These are phyloP conservation scores for Paramecium pentaurelia DNA, from an alignment of 73 alveolate species.

Conservation along the genomic window DNA sequence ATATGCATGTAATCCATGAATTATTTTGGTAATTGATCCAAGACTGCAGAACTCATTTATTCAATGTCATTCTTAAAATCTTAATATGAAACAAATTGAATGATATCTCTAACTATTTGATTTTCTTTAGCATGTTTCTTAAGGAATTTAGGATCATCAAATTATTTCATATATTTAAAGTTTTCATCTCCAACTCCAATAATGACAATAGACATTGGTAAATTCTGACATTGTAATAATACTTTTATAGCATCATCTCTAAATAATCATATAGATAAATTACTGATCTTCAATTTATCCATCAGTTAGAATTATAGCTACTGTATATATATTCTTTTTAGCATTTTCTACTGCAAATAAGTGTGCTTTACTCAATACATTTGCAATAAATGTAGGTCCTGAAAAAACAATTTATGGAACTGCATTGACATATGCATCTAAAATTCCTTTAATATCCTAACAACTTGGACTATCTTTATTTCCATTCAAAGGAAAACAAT, in stretches of 20 bases:
- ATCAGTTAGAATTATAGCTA: background rate
- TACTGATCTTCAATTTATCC: constrained; percentile 51
- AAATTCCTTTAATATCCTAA: background rate
- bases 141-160: constrained; percentile 58
- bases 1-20: constrained; percentile 13
- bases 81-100: constrained; percentile 33
- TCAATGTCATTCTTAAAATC: constrained; percentile 23
- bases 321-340: constrained; percentile 27
- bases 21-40: constrained; percentile 20
- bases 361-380: background rate
- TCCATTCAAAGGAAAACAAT: constrained; percentile 39
- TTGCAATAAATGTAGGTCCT: background rate
- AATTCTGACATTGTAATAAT: constrained; percentile 24
- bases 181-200: constrained; percentile 70
- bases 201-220: constrained; percentile 60
- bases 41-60: background rate
- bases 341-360: background rate
- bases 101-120: background rate
- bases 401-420: constrained; percentile 7
- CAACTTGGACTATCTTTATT: constrained; percentile 16
- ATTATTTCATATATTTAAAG: constrained; percentile 58
- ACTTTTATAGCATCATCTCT: constrained; percentile 31
- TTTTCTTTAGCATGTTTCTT: background rate
- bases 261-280: background rate
- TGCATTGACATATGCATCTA: background rate